Evolutionary conservation across 352 stramenopile species (phyloP).

Genomic region (Phytophthora rubi): DNA sequence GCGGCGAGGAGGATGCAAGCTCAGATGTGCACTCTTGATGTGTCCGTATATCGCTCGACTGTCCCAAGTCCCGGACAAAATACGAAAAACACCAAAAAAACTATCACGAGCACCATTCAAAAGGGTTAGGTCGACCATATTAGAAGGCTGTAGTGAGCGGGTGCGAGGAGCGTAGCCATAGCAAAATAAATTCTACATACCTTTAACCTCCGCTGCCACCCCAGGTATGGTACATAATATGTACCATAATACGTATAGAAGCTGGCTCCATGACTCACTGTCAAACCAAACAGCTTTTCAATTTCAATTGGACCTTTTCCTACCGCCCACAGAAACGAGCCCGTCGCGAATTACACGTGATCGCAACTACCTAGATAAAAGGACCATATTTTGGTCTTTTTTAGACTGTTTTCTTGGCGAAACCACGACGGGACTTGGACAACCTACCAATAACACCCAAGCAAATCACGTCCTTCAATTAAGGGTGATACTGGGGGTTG

Average conservation of each 20-base stretch:
- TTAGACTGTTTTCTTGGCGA: background rate
- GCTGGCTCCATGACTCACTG: too few species aligned
- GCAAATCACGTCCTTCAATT: too few species aligned
- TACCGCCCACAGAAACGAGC: background rate
- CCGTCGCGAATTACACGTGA: background rate
- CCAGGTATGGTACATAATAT: too few species aligned
- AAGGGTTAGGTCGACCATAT: too few species aligned
- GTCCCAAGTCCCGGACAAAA: background rate
- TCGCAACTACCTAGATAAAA: background rate
- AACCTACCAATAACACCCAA: too few species aligned
- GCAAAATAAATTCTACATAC: background rate
- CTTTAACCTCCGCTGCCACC: background rate
- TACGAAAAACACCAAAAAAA: too few species aligned
- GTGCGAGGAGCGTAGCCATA: too few species aligned
- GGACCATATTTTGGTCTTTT: conserved; percentile 5
- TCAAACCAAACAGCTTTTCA: background rate
- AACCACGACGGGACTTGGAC: background rate
- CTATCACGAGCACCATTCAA: too few species aligned
- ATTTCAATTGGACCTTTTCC: background rate
- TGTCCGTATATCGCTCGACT: conserved; percentile 34
- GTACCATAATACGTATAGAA: too few species aligned
- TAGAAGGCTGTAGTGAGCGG: too few species aligned
- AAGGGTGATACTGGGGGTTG: too few species aligned
- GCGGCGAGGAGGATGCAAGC: conserved; percentile 22
- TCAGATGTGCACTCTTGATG: conserved; percentile 28